Base-by-base conservation (phyloP, 257 asterid species). In the Mentha longifolia region DNA sequence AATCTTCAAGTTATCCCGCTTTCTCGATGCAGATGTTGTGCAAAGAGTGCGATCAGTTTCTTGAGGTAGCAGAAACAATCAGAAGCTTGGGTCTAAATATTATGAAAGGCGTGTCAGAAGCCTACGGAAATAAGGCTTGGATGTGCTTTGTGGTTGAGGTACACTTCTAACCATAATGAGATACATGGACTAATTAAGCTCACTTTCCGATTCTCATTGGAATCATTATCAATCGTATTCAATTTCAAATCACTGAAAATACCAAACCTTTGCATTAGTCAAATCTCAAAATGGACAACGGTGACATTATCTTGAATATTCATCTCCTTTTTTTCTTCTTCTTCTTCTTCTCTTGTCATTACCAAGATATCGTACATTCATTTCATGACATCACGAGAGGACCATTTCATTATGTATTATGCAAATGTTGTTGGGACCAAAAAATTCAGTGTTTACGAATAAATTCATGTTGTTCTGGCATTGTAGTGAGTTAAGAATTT, bases 81-180 rank as follows among this genome's bases (percentile, higher is more conserved):
- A 83, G 92, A 76, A 83, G 96, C 88, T 84, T 91, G 92, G 96
- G 90, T 74, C 83, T 94, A 65, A 78, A 83, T 30, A 89, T 94
- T 61, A 68, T 91, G 85, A 89, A 91, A 82, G 97, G 97, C 45
- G 91, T 83, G 22, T 85, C 97, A 68, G 96, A 89, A 79, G 83
- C 85, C 78, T 79, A 73, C 51, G 97, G 92, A 47, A 82, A 86
- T 65, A 87, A 88, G 77, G 85, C 83, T 11, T 84, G 90, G 90
- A 82, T 88, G 85, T 89, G 96, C 83, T 91, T 94, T 66, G 92
- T 91, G 60, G 97, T 94, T 58, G 97, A 94, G 99, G 99, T 94
- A 91, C 68, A 57, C 68, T 59, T 65, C 63, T 39, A 51, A 56
- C 33, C 25, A 1, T 33, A 30, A 51, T 17, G 51, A 22, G 57